phyloP scores from a whole-genome alignment of 2,329 filamentous ascomycete species.

The Fusarium papillatum region DNA sequence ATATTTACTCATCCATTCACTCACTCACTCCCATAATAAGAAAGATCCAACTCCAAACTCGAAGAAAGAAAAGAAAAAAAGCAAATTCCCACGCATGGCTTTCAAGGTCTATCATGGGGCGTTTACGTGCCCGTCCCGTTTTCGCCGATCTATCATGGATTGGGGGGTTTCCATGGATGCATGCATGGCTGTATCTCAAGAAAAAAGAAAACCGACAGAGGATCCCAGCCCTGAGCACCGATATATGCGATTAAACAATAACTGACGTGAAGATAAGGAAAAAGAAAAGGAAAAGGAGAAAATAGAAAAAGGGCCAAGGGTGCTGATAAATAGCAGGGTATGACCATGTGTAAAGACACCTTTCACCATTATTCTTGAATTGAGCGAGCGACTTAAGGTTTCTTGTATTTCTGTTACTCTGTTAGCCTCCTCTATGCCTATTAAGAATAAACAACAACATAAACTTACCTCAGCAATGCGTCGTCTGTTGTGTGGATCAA shows the following conservation, averaged over 20 bases:
- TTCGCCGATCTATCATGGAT: slow-evolving; percentile 41
- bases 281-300: slow-evolving; percentile 13
- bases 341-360: slow-evolving; percentile 25
- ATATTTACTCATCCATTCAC: not conserved
- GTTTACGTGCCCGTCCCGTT: slow-evolving; percentile 33
- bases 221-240: slow-evolving; percentile 26
- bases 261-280: not conserved
- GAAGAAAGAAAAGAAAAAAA: not conserved
- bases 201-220: slow-evolving; percentile 25
- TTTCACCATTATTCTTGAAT: not conserved
- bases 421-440: slow-evolving; percentile 21
- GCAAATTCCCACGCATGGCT: slow-evolving; percentile 6
- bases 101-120: slow-evolving; percentile 36
- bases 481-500: slow-evolving; percentile 86
- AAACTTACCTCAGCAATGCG: slow-evolving; percentile 90
- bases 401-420: slow-evolving; percentile 62
- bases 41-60: slow-evolving; percentile 34
- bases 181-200: slow-evolving; percentile 22
- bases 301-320: slow-evolving; percentile 6
- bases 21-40: not conserved
- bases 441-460: not conserved
- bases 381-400: slow-evolving; percentile 46
- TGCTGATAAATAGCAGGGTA: slow-evolving; percentile 13
- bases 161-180: slow-evolving; percentile 14
- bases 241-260: slow-evolving; percentile 21